Evolutionary conservation across 2,329 filamentous ascomycete genomes (phyloP), one percentile per base, ranked within the genome.

Genomic region (Pyrenochaeta sp.): DNA sequence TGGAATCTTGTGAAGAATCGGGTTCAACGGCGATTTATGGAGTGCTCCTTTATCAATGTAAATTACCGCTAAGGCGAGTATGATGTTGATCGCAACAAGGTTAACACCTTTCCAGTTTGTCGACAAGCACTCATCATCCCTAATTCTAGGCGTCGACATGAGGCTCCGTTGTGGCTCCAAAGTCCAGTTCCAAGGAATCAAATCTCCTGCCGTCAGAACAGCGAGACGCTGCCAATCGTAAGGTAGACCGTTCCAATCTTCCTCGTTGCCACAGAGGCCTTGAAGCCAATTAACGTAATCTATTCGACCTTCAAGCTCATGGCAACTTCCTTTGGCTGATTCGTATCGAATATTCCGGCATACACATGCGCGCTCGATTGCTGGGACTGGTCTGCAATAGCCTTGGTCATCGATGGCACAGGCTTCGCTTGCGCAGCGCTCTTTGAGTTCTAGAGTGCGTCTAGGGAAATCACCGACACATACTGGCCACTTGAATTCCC

Each of bases 161-260:
- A n/a, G 38, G 44, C 13, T 44, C 20, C 21, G 28, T 35, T 11
- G 49, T 37, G 61, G 41, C 40, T 47, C 59, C 35, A 61, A 17
- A n/a, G 26, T 52, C 65, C 66, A 70, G 47, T 35, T 31, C 65
- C 66, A 68, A 44, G 67, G 66, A 36, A 68, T 63, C 55, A 67
- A 55, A 6, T 70, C 67, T 28, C 45, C 29, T 10, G 43, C 7
- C 14, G 47, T 61, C 35, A 52, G 57, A 23, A 31, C 46, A 28
- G 59, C 48, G 34, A 70, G 32, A 19, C 53, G 42, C 31, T 40
- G 58, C 65, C 62, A 69, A 43, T 62, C 22, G 34, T 65, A 34
- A 35, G 66, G 67, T 15, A 68, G 41, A 31, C 65, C 65, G 20
- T 64, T 50, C 65, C 65, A 71, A 20, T 50, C 57, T 21, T 52